Evolutionary conservation across 2,329 filamentous ascomycete species (phyloP).

Genomic region (Rhinocladiella similis): DNA sequence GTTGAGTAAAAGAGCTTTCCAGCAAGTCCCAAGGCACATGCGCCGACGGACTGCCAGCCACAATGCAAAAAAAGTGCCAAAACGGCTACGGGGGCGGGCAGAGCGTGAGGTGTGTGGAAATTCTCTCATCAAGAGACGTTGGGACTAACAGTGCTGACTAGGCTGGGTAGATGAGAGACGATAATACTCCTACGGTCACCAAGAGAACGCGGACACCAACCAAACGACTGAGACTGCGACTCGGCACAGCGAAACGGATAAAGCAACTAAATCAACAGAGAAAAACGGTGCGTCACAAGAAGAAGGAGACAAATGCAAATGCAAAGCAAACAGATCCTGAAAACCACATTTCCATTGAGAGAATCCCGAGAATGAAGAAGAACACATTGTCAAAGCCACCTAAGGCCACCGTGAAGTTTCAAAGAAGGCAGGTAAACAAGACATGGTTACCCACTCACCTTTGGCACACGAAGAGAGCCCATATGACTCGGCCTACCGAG

Average conservation of each 20-base stretch:
- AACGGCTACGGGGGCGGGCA: constrained; percentile 69
- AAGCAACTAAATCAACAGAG: constrained; percentile 58
- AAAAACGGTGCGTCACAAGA: constrained; percentile 47
- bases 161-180: constrained; percentile 69
- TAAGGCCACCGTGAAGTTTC: constrained; percentile 68
- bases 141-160: constrained; percentile 26
- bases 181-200: constrained; percentile 83
- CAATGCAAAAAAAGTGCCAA: constrained; percentile 87
- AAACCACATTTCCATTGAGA: constrained; percentile 29
- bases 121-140: constrained; percentile 1
- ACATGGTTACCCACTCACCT: constrained; percentile 93
- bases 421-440: constrained; percentile 82
- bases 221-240: constrained; percentile 53
- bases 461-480: constrained; percentile 89
- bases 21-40: constrained; percentile 82
- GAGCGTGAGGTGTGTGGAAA: constrained; percentile 54
- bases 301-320: constrained; percentile 36
- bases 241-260: constrained; percentile 73
- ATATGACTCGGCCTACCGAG: constrained; percentile 76
- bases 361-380: constrained; percentile 66
- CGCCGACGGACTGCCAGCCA: constrained; percentile 88
- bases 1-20: constrained; percentile 74
- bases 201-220: constrained; percentile 50
- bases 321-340: constrained; percentile 28
- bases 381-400: constrained; percentile 67